A percentile compares a stretch with the other conserved stretches of the same genome.
Conservation (phyloP, 306 rosid species). For the Trichosanthes truncata region DNA sequence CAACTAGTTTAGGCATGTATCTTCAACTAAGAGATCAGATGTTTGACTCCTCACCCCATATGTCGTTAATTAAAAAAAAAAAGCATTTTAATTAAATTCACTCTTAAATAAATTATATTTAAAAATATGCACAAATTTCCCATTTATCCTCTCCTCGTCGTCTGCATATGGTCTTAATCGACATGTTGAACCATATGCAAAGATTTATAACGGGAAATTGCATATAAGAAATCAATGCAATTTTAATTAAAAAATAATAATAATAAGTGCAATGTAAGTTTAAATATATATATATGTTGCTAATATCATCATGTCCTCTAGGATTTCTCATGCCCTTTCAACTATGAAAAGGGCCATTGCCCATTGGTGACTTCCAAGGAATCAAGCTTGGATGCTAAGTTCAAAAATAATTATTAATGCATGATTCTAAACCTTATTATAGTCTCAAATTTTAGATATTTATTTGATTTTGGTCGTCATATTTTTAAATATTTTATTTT, state of each 20-base stretch:
- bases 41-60: too few relatives aligned
- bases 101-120: too few relatives aligned
- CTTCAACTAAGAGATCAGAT: too few relatives aligned
- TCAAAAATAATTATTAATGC: background rate
- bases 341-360: background rate
- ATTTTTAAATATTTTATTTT: background rate
- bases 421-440: background rate
- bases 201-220: background rate
- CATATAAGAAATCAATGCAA: background rate
- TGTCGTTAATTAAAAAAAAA: too few relatives aligned
- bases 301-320: background rate
- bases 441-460: background rate
- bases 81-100: too few relatives aligned
- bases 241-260: background rate
- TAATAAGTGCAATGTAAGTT: background rate
- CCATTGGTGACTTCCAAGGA: background rate
- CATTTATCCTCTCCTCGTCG: background rate
- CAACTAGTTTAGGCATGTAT: too few relatives aligned
- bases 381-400: background rate
- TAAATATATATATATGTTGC: background rate
- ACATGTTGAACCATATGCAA: background rate
- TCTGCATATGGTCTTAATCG: background rate
- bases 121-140: background rate
- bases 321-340: slow-evolving; percentile 1
- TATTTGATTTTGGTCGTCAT: background rate